A percentile compares a stretch with the other conserved stretches of the same genome.
Evolutionary conservation across 441 rosid species (phyloP).

Genomic region (Pelargonium citronellum): DNA sequence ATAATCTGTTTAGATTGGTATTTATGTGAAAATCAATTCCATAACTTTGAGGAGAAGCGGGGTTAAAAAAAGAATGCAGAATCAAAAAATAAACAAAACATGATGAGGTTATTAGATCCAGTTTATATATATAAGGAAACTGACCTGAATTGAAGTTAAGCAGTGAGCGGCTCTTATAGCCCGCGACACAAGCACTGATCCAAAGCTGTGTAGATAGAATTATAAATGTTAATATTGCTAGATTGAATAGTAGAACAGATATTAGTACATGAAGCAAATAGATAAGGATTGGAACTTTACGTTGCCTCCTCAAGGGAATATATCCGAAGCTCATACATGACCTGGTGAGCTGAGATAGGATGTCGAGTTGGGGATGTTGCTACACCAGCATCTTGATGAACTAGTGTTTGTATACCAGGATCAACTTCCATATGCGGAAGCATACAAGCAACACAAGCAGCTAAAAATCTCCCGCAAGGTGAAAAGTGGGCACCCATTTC

Average conservation of each 20-base stretch:
- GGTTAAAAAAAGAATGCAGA: background rate
- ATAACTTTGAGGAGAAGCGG: background rate
- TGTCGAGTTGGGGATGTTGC: constrained; percentile 87
- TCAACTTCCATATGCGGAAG: constrained; percentile 68
- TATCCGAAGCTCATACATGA: constrained; percentile 85
- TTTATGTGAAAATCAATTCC: background rate
- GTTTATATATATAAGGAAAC: constrained; percentile 16
- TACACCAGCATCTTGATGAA: constrained; percentile 49
- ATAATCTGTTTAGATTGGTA: background rate
- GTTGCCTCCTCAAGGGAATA: constrained; percentile 88
- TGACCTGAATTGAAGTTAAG: constrained; percentile 89
- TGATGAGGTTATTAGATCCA: constrained; percentile 1
- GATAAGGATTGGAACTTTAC: constrained; percentile 36
- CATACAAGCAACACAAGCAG: constrained; percentile 87
- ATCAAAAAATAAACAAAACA: background rate
- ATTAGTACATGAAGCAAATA: constrained; percentile 2
- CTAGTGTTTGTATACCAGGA: constrained; percentile 46
- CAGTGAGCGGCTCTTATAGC: constrained; percentile 88
- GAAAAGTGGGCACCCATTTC: constrained; percentile 99
- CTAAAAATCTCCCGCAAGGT: constrained; percentile 88
- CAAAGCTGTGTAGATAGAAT: constrained; percentile 48
- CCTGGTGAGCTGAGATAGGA: constrained; percentile 73
- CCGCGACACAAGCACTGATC: constrained; percentile 70
- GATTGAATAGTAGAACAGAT: constrained; percentile 11
- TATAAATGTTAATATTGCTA: constrained; percentile 11